Evolutionary conservation across 352 stramenopile species (phyloP).

Genomic region (Halophytophthora polymorphica): DNA sequence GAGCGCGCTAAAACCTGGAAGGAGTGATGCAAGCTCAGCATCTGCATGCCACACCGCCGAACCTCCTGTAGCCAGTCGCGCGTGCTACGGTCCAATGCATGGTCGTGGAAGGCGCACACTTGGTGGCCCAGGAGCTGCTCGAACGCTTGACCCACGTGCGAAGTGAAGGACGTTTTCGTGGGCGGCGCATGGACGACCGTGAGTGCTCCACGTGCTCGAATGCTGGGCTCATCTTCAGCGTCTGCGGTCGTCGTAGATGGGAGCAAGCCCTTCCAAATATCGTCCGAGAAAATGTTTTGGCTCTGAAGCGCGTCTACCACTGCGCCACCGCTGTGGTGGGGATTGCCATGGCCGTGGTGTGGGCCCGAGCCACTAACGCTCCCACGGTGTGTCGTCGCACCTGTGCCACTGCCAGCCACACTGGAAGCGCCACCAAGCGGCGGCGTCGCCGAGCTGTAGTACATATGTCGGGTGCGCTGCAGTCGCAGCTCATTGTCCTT

Average conservation of each 20-base stretch:
- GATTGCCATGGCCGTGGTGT: background rate
- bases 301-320: slow-evolving; percentile 16
- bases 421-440: too few species aligned
- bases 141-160: slow-evolving; percentile 54
- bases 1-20: slow-evolving; percentile 58
- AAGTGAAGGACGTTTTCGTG: slow-evolving; percentile 31
- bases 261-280: slow-evolving; percentile 52
- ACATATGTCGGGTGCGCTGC: slow-evolving; percentile 53
- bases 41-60: slow-evolving; percentile 43
- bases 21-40: slow-evolving; percentile 52
- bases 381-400: background rate
- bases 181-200: background rate
- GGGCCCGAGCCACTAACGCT: slow-evolving; percentile 9
- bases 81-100: slow-evolving; percentile 47
- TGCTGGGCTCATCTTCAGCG: background rate
- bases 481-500: slow-evolving; percentile 60
- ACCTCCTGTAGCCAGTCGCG: slow-evolving; percentile 64
- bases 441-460: slow-evolving; percentile 15
- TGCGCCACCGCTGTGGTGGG: slow-evolving; percentile 9
- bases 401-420: slow-evolving; percentile 1
- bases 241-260: slow-evolving; percentile 13
- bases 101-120: slow-evolving; percentile 46
- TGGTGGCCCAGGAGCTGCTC: slow-evolving; percentile 54
- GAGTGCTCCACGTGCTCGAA: background rate
- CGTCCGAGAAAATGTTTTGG: slow-evolving; percentile 43